Base-by-base conservation (phyloP, 192 early-diverging fungal species). In the Mortierella antarctica region DNA sequence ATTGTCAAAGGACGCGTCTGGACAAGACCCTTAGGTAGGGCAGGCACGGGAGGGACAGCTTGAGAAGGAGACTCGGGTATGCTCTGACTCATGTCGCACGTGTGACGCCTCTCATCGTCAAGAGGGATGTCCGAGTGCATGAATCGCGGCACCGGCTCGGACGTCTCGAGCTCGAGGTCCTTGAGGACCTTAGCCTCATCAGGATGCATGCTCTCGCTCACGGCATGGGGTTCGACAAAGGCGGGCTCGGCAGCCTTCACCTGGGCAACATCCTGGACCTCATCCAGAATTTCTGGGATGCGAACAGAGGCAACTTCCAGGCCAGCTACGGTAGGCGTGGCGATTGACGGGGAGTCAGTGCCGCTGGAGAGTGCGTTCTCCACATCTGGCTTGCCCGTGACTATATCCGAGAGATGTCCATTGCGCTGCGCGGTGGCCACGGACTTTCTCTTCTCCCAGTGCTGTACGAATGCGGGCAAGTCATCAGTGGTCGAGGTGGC, bases 1-100 rank as follows among this genome's bases (percentile, higher is more conserved):
- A 56, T 31, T 31, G 31, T 31, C 12, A 56, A 7, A 50, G 10
- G 17, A 15, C 21, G 41, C 18, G 44, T 54, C 20, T 54, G 15
- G 68, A n/a, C 20, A 47, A 65, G 53, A 21, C 53, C 68, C 53
- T 68, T 71, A 15, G 77, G 70, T 2, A 80, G 14, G 0, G 65
- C 60, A 20, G 77, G 77, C 4, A 80, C 77, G 18, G 77, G 77
- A 39, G 77, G 77, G 13, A 50, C 64, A 5, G 52, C 40, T 17
- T 80, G 46, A 10, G 65, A 41, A 4, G 57, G 20, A 2, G 31
- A 50, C 13, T 71, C 65, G 20, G 59, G 39, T 14, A 79, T 67
- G 13, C 52, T 64, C 70, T 72, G 77, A 41, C 77, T 80, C 77
- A 78, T 79, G 39, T 79, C 75, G 39, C 75, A 79, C 7, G 75